These are phyloP conservation scores for Colletotrichum endophyticum DNA, from an alignment of 2,329 filamentous ascomycete species.

Conservation along the genomic window DNA sequence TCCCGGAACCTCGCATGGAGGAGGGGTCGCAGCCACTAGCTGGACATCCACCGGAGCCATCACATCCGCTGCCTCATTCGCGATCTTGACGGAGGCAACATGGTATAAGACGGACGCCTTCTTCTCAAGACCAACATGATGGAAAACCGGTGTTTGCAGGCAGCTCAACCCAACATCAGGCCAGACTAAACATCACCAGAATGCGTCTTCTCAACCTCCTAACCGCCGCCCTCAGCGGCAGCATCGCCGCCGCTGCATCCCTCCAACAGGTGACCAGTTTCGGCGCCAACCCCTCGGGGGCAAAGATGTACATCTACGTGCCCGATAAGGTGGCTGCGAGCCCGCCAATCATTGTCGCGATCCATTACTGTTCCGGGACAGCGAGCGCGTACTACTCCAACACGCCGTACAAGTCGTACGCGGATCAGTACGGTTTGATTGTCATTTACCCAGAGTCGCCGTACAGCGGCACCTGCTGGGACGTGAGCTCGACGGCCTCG, in stretches of 20 bases:
- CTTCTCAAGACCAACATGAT: not conserved
- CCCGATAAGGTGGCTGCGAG: conserved; percentile 34
- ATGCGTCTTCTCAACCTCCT: conserved; percentile 7
- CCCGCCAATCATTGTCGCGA: conserved; percentile 53
- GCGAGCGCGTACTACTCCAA: conserved; percentile 51
- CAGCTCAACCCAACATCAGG: not conserved
- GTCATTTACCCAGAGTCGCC: conserved; percentile 62
- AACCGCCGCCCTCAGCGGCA: not conserved
- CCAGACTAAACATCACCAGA: not conserved
- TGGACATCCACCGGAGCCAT: not conserved
- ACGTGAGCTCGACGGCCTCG: conserved; percentile 55
- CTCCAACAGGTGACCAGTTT: conserved; percentile 44
- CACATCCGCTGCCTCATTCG: not conserved
- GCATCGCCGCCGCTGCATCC: conserved; percentile 27
- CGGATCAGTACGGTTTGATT: conserved; percentile 46
- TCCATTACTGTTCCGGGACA: conserved; percentile 60
- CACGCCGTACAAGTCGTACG: conserved; percentile 51
- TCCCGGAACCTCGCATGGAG: not conserved
- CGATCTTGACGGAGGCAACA: not conserved
- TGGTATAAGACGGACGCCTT: not conserved
- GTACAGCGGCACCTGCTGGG: conserved; percentile 60
- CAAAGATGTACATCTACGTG: conserved; percentile 32
- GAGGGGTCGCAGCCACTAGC: not conserved
- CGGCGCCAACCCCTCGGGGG: conserved; percentile 32
- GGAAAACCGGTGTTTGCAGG: not conserved